Evolutionary conservation across 2,329 filamentous ascomycete species (phyloP).

Genomic region (Penicillium expansum): DNA sequence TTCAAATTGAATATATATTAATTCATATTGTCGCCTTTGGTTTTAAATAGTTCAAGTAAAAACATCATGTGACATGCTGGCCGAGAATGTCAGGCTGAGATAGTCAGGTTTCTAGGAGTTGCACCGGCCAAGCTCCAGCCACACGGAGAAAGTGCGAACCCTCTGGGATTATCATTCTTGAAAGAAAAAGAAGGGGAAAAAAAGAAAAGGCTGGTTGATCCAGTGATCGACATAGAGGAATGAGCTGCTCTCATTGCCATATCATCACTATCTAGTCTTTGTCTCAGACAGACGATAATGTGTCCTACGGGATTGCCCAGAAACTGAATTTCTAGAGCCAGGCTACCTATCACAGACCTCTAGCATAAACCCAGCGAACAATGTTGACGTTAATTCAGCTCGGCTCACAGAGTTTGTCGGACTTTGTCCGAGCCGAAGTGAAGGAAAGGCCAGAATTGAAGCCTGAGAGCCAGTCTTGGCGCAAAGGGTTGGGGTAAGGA

Average conservation of each 20-base stretch:
- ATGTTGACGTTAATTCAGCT: neutral
- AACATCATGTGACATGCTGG: neutral
- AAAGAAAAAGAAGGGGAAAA: too few species aligned
- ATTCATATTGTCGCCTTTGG: neutral
- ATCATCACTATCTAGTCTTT: neutral
- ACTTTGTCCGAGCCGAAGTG: constrained; percentile 2
- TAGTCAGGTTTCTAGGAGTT: neutral
- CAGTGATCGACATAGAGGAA: neutral
- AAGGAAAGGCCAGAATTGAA: neutral
- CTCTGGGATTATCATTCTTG: too few species aligned
- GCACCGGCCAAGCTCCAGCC: neutral
- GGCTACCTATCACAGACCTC: neutral
- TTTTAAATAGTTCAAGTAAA: neutral
- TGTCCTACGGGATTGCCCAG: neutral
- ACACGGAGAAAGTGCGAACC: constrained; percentile 8
- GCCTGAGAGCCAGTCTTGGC: neutral
- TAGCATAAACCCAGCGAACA: neutral
- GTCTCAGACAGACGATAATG: neutral
- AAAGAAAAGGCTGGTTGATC: too few species aligned
- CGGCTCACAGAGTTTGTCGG: neutral
- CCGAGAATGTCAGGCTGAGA: neutral
- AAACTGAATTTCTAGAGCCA: neutral
- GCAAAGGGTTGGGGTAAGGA: neutral
- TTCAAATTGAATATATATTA: neutral
- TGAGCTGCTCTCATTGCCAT: neutral